These are phyloP conservation scores for Paspalum vaginatum DNA, from an alignment of 176 grass and related monocot species.

Conservation along the genomic window DNA sequence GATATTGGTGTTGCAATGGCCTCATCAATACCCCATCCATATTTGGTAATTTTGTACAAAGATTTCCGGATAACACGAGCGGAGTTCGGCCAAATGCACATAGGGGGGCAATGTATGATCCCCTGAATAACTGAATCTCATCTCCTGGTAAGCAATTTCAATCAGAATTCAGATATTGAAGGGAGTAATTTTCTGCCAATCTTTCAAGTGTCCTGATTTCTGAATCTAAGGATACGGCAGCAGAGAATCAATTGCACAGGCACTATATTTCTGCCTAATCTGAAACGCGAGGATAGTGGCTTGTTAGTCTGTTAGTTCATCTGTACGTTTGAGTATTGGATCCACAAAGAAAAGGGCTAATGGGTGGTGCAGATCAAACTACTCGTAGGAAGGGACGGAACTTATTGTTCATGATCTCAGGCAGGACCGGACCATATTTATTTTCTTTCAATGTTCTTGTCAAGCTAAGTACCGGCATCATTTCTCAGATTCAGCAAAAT, in stretches of 20 bases:
- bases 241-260: neutral
- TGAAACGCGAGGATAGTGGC: neutral
- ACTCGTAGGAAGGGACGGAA: constrained; percentile 4
- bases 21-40: neutral
- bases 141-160: neutral
- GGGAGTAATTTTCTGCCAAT: neutral
- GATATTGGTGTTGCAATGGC: constrained; percentile 28
- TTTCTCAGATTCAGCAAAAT: constrained; percentile 20
- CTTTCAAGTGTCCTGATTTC: neutral
- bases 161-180: neutral
- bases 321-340: constrained; percentile 1
- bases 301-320: neutral
- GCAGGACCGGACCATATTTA: neutral
- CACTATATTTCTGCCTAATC: neutral
- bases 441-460: neutral
- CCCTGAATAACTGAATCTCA: neutral
- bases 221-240: neutral
- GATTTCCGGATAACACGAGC: constrained; percentile 31
- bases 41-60: constrained; percentile 55
- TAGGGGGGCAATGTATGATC: neutral
- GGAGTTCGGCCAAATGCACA: constrained; percentile 8
- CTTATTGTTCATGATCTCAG: constrained; percentile 35
- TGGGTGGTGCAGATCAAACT: constrained; percentile 11
- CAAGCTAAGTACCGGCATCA: neutral
- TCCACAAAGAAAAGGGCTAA: neutral